Evolutionary conservation across 2,329 filamentous ascomycete species (phyloP).

Genomic region (Trichoderma simmonsii): DNA sequence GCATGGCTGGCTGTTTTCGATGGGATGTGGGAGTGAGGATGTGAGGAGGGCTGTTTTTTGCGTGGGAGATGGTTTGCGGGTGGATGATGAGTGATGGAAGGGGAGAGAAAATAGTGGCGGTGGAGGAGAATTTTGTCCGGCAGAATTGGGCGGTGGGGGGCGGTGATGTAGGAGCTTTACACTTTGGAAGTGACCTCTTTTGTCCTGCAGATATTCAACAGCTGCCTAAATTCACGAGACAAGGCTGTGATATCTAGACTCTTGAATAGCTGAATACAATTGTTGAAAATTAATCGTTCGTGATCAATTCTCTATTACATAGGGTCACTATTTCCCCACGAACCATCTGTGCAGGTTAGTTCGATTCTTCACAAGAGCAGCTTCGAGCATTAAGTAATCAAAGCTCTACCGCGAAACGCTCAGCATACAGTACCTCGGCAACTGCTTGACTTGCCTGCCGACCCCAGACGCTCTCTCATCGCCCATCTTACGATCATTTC

Average conservation of each 20-base stretch:
- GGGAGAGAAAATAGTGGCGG: slow-evolving; percentile 23
- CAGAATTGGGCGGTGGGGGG: slow-evolving; percentile 25
- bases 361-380: neutral
- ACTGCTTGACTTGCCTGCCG: neutral
- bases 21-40: neutral
- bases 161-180: neutral
- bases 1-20: slow-evolving; percentile 41
- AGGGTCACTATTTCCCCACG: neutral
- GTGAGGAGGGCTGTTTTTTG: neutral
- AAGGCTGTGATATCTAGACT: neutral
- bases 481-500: neutral
- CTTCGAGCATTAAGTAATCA: neutral
- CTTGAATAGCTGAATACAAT: neutral
- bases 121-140: slow-evolving; percentile 23
- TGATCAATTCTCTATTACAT: neutral
- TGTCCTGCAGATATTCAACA: neutral
- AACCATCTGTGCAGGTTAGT: neutral
- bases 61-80: neutral
- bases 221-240: neutral
- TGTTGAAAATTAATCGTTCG: neutral
- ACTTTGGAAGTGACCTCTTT: neutral
- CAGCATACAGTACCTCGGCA: neutral
- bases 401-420: neutral
- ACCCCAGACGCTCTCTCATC: neutral
- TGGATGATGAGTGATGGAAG: neutral